Evolutionary conservation across 306 rosid genomes (phyloP).

Genomic region (Glycine soja): DNA sequence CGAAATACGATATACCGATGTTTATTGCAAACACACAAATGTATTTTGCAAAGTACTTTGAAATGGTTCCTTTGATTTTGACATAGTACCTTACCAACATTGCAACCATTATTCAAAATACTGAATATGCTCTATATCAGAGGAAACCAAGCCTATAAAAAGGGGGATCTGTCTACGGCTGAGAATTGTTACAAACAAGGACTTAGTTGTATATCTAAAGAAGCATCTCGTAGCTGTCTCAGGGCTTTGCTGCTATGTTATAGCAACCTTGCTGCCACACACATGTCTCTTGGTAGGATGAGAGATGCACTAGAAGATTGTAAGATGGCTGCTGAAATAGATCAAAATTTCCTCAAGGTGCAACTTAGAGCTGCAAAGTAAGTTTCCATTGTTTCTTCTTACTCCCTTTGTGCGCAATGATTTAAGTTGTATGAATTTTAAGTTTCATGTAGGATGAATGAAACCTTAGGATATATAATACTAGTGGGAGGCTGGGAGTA

Average conservation of each 20-base stretch:
- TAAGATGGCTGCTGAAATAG: conserved; percentile 78
- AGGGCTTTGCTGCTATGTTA: conserved; percentile 93
- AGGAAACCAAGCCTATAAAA: conserved; percentile 91
- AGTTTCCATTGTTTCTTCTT: conserved; percentile 51
- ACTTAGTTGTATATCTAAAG: conserved; percentile 64
- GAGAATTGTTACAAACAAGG: conserved; percentile 89
- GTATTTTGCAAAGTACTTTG: conserved; percentile 2
- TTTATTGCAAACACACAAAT: conserved; percentile 34
- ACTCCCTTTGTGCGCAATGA: conserved; percentile 2
- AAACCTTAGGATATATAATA: conserved; percentile 21
- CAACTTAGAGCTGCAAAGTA: conserved; percentile 98
- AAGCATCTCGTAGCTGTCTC: conserved; percentile 78
- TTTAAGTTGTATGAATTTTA: conserved; percentile 45
- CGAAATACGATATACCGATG: conserved; percentile 11
- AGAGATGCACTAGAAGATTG: conserved; percentile 90
- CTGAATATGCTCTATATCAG: conserved; percentile 62
- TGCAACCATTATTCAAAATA: conserved; percentile 31
- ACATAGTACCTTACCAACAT: conserved; percentile 30
- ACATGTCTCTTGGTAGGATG: conserved; percentile 90
- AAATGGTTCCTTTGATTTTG: conserved; percentile 42
- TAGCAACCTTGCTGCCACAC: conserved; percentile 98
- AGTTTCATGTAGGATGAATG: conserved; percentile 25
- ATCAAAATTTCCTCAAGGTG: conserved; percentile 82
- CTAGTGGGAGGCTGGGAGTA: conserved; percentile 23
- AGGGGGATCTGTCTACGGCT: conserved; percentile 80